These are phyloP conservation scores for Thielaviopsis musarum DNA, from an alignment of 2,329 filamentous ascomycete genomes.

Conservation along the genomic window DNA sequence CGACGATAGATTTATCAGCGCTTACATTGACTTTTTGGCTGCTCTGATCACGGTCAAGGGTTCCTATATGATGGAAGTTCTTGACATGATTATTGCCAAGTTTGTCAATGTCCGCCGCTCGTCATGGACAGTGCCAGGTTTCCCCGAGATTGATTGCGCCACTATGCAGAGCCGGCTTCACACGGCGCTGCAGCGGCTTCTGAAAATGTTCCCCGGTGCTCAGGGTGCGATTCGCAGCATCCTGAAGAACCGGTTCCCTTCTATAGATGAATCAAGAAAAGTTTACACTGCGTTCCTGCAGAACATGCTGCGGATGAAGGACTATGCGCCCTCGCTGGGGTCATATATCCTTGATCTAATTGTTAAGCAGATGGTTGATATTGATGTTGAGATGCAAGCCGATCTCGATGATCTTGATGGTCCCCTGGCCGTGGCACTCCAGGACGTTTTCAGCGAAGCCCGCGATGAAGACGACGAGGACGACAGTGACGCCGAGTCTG, in stretches of 20 bases:
- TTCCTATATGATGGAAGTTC: constrained; percentile 54
- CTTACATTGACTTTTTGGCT: constrained; percentile 51
- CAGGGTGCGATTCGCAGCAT: constrained; percentile 52
- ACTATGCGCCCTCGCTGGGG: constrained; percentile 62
- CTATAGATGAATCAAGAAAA: constrained; percentile 56
- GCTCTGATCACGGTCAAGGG: constrained; percentile 70
- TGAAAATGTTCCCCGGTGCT: constrained; percentile 68
- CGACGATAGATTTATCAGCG: constrained; percentile 46
- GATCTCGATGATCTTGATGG: constrained; percentile 90
- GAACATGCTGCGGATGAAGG: constrained; percentile 62
- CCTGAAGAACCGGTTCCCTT: constrained; percentile 55
- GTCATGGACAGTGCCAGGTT: constrained; percentile 30
- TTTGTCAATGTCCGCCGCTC: constrained; percentile 40
- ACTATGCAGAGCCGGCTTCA: constrained; percentile 61
- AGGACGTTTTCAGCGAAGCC: constrained; percentile 8
- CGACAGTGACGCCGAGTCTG: constrained; percentile 53
- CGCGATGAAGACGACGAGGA: constrained; percentile 28
- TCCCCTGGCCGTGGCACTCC: constrained; percentile 57
- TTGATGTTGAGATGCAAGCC: constrained; percentile 88
- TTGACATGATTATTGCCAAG: constrained; percentile 66
- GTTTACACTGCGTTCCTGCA: constrained; percentile 77
- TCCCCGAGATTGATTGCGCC: constrained; percentile 43
- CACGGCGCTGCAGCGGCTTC: constrained; percentile 54
- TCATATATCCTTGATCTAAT: constrained; percentile 71
- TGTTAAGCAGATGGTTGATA: constrained; percentile 73